Conservation (phyloP, 1,139 yeast species). For the Keqinozyma sinolaborantium region DNA sequence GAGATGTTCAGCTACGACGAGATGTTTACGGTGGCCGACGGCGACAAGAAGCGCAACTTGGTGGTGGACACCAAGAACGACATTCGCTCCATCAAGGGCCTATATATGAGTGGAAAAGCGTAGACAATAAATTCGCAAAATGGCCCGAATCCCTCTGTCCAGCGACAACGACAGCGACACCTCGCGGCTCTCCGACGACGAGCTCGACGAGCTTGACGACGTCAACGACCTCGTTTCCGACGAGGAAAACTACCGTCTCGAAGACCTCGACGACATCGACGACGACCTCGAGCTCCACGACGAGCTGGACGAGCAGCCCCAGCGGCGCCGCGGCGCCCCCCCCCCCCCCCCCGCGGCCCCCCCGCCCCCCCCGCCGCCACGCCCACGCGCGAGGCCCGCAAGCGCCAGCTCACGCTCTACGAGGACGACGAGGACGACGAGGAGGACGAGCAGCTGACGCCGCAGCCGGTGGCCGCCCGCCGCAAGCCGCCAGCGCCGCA, state of each 20-base stretch:
- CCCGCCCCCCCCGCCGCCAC: constrained; percentile 3
- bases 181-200: constrained; percentile 12
- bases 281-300: constrained; percentile 36
- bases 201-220: constrained; percentile 19
- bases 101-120: constrained; percentile 42
- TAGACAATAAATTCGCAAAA: constrained; percentile 4
- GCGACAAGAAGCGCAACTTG: constrained; percentile 24
- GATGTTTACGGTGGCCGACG: constrained; percentile 16
- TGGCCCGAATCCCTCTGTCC: not conserved
- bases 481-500: constrained; percentile 15
- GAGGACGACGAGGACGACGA: constrained; percentile 30
- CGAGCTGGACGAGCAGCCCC: constrained; percentile 10
- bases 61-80: constrained; percentile 36
- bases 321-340: too few species aligned
- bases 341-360: constrained; percentile 2
- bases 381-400: constrained; percentile 21
- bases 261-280: constrained; percentile 40
- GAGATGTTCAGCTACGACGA: constrained; percentile 30
- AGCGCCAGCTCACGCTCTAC: constrained; percentile 29
- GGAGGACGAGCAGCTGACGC: constrained; percentile 17
- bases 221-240: constrained; percentile 27
- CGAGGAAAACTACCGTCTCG: constrained; percentile 32
- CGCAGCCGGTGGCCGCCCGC: constrained; percentile 3
- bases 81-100: constrained; percentile 42
- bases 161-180: not conserved